Base-by-base conservation (phyloP, 176 grass and related monocot genomes). In the Metroxylon sagu region DNA sequence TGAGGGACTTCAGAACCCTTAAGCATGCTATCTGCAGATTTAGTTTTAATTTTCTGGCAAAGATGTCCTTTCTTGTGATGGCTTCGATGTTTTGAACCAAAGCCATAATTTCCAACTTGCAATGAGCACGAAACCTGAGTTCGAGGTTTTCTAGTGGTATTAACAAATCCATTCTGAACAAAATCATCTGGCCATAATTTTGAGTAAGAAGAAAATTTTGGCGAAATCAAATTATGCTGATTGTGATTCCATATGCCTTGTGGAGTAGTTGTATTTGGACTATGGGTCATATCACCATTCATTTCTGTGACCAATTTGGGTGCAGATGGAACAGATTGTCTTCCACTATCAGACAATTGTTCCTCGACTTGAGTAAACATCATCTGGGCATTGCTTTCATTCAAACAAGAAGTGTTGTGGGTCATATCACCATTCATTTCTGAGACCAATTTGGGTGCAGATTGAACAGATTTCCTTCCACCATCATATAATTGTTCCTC, bases 181-280 rank as follows among this genome's bases (percentile, higher is more conserved):
- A 62, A 26, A 27, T 90, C 82, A 64, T 70, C 81, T 25, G 69
- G 67, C 74, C 77, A 75, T 60, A 98, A 77, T 79, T 88, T 92
- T 70, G 81, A 70, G 67, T 68, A 67, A 69, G 82, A 67, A 59
- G 69, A 71, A 67, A 85, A 82, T 67, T 74, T 50, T n/a, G 53
- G 82, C 74, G 87, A 85, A 77, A 89, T 60, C 52, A 79, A 92
- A 70, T 84, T 82, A 71, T 81, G 72, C n/a, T 79, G 79, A 57
- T 77, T 90, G 17, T 79, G 88, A 75, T 88, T 78, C 59, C 57
- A 80, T 25, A 53, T 76, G 16, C 84, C 85, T 79, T 82, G 85
- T 19, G 76, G 88, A 53, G 76, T 87, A 77, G 87, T 93, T 59
- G 88, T 85, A 58, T 80, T 88, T 68, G 65, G 68, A 71, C 67